phyloP scores from a whole-genome alignment of 768 basidiomycete genomes.

The Russula vinacea region DNA sequence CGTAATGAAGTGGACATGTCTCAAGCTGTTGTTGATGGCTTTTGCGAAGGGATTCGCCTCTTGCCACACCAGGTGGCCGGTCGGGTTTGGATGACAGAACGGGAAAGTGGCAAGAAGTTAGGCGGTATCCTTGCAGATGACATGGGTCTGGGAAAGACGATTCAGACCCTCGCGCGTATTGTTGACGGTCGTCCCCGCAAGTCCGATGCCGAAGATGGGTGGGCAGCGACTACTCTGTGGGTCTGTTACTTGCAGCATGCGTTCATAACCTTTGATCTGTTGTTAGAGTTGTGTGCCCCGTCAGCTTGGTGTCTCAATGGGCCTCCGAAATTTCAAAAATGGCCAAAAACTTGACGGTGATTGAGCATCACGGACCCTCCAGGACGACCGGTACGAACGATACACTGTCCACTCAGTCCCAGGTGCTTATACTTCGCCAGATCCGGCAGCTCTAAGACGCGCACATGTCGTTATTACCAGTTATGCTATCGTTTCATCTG shows the following conservation, averaged over 20 bases:
- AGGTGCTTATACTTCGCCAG: constrained; percentile 37
- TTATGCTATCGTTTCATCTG: constrained; percentile 79
- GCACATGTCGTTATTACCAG: constrained; percentile 83
- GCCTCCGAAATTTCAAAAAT: constrained; percentile 76
- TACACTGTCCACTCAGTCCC: neutral
- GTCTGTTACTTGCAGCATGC: constrained; percentile 32
- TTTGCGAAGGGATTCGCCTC: constrained; percentile 63
- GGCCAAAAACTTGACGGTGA: constrained; percentile 60
- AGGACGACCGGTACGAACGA: constrained; percentile 60
- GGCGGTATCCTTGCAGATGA: constrained; percentile 94
- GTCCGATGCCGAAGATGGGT: constrained; percentile 69
- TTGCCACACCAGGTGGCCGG: constrained; percentile 88
- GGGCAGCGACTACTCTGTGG: constrained; percentile 67
- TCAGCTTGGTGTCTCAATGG: constrained; percentile 90
- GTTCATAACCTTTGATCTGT: neutral
- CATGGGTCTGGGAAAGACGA: constrained; percentile 88
- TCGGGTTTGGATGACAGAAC: constrained; percentile 79
- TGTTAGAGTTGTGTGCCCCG: constrained; percentile 77
- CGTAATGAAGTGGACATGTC: constrained; percentile 54
- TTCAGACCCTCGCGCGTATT: constrained; percentile 85
- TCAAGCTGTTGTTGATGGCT: constrained; percentile 73
- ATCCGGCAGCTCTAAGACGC: constrained; percentile 50
- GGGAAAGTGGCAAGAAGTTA: constrained; percentile 71
- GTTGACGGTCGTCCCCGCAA: constrained; percentile 73
- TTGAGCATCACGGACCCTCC: constrained; percentile 78